These are phyloP conservation scores for Dentiscutata heterogama DNA, from an alignment of 371 early-diverging fungal species.

Conservation along the genomic window DNA sequence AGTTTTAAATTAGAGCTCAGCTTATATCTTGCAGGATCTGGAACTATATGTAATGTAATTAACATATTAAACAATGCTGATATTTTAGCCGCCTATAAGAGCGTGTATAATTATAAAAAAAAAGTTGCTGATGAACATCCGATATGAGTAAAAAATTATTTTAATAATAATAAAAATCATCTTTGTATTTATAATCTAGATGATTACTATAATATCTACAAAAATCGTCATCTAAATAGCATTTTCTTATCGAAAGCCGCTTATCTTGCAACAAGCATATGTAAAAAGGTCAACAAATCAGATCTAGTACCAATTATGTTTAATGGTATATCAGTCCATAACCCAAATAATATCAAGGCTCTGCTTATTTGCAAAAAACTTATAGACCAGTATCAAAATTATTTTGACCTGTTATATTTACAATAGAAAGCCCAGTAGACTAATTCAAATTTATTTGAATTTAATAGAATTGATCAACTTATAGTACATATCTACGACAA, in stretches of 20 bases:
- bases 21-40: background rate
- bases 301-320: background rate
- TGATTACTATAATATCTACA: background rate
- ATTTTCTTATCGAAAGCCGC: background rate
- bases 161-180: conserved; percentile 2
- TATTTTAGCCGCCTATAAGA: background rate
- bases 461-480: background rate
- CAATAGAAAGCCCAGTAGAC: background rate
- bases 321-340: background rate
- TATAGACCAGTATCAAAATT: background rate
- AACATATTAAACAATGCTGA: background rate
- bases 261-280: background rate
- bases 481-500: background rate
- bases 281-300: background rate
- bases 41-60: background rate
- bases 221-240: background rate
- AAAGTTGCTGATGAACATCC: background rate
- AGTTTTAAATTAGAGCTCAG: background rate
- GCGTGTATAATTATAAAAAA: conserved; percentile 8
- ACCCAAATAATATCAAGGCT: background rate
- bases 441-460: background rate
- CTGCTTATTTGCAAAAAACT: background rate
- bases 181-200: background rate
- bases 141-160: background rate
- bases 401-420: background rate